Base-by-base conservation (phyloP, 306 rosid genomes). In the Vigna nakashimae region DNA sequence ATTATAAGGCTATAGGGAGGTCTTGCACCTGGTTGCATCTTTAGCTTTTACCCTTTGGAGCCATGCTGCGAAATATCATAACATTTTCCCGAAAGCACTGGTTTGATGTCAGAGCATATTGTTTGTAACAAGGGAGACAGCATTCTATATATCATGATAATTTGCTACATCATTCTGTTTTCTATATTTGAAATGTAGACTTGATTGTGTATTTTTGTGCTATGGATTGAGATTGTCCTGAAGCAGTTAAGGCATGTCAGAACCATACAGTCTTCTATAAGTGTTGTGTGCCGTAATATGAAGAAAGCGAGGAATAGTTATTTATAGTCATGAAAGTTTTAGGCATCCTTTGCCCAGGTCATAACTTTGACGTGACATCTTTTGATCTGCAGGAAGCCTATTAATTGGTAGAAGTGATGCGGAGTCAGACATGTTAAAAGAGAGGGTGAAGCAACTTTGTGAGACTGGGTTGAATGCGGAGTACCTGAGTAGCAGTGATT, bases 401-500 rank as follows among this genome's bases (percentile, higher is more conserved):
- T 66, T 94, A 73, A 87, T 94, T 65, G 93, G 96, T 79, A 84
- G 88, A 70, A 92, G 86, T 65, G 48, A 38, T 17, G 90, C 83
- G 34, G 93, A 94, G 66, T 78, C 82, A 11, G 95, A 89, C 59
- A 43, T 73, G 74, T 85, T 94, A 24, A 88, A 86, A 71, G 75
- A 52, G 74, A 91, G 88, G 82, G 97, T 88, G 75, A 88, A 84
- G 74, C 86, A 45, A 75, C 80, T 90, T 26, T 77, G 83, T 71
- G 92, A 79, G 50, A 88, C 92, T 40, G 97, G 97, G 63, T 65
- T 94, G 83, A 87, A 76, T 80, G 92, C 93, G 2, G 93, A 88
- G 84, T 92, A 85, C 77, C 63, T 94, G 56, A 80, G 84, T 45
- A 82, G 88, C 60, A 81, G 46, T 79, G 98, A 92, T 85, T 84